Evolutionary conservation across 495 filamentous ascomycete genomes (phyloP), one percentile per base, ranked within the genome.

Genomic region (Podospora sp.): DNA sequence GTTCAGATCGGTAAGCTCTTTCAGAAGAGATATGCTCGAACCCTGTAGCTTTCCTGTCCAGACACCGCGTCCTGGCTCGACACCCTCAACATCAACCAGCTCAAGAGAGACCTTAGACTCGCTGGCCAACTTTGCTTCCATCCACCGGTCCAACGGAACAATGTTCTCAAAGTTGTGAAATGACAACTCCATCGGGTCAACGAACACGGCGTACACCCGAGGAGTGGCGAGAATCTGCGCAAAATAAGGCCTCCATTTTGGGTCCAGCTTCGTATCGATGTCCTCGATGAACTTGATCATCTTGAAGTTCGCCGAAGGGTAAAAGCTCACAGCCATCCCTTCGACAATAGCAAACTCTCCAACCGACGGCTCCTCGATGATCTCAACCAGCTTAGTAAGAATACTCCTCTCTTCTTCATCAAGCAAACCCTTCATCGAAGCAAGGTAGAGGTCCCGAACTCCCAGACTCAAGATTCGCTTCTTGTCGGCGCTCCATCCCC

Each of bases 161-260:
- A 63, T 63, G 26, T 53, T 63, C 61, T 63, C 61, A 33, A 53
- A 63, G 29, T 63, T 63, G 61, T 63, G 61, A 22, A 35, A 63
- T 7, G 61, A 63, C 6, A 63, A 46, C 61, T 63, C 61, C 22
- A 25, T 18, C 9, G 40, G 24, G 25, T 63, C 61, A 20, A 63
- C 61, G 50, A 63, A 63, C 12, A 63, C 61, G 8, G 61, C 49
- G 29, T 51, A 63, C 0, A 63, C 24, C 0, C 9, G 25, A 7
- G 61, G 61, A 9, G 14, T 52, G 22, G 11, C 49, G 49, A 63
- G 61, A 2, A 63, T 46, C 49, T 63, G 61, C 9, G 61, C 61
- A 21, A 63, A 63, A 24, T n/a, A 63, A 9, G 61, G 40, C 0
- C n/a, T 6, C 16, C 24, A 12, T 7, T 53, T 25, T 6, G n/a